Conservation (phyloP, 2,329 filamentous ascomycete genomes). For the Onygena corvina region DNA sequence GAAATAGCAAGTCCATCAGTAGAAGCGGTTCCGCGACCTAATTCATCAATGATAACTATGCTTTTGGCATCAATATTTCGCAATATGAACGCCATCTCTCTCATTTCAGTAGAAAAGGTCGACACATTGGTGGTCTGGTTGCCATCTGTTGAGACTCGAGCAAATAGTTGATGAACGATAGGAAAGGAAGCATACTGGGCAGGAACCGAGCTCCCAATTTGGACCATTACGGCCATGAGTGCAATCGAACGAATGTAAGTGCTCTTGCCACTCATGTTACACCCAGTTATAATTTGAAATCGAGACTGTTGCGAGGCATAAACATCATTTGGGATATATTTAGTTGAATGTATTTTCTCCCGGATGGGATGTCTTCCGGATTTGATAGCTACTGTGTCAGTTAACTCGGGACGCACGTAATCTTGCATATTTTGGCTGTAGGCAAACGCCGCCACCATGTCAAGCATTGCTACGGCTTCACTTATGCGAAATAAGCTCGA, state of each 20-base stretch:
- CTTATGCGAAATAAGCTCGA: constrained; percentile 69
- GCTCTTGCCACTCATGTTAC: constrained; percentile 97
- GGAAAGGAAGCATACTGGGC: constrained; percentile 72
- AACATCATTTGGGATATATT: constrained; percentile 79
- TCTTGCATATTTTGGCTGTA: constrained; percentile 57
- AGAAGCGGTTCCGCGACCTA: constrained; percentile 82
- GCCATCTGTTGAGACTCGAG: constrained; percentile 75
- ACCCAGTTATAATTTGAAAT: constrained; percentile 89
- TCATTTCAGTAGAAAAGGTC: constrained; percentile 89
- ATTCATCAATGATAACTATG: constrained; percentile 77
- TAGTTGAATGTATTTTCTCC: constrained; percentile 56
- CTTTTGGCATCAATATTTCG: constrained; percentile 66
- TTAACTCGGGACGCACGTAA: constrained; percentile 58
- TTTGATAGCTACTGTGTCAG: constrained; percentile 58
- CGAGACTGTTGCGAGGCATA: constrained; percentile 68
- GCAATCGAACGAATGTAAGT: constrained; percentile 85
- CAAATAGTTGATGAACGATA: constrained; percentile 72
- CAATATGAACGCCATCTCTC: constrained; percentile 87
- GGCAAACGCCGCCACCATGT: constrained; percentile 70
- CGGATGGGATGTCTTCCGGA: constrained; percentile 65
- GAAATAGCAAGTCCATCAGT: constrained; percentile 82
- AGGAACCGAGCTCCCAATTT: constrained; percentile 83
- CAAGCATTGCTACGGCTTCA: constrained; percentile 73
- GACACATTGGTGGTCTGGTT: constrained; percentile 83
- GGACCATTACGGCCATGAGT: constrained; percentile 81